Conservation (phyloP, 805 yeast species). For the Kluyveromyces starmeri region DNA sequence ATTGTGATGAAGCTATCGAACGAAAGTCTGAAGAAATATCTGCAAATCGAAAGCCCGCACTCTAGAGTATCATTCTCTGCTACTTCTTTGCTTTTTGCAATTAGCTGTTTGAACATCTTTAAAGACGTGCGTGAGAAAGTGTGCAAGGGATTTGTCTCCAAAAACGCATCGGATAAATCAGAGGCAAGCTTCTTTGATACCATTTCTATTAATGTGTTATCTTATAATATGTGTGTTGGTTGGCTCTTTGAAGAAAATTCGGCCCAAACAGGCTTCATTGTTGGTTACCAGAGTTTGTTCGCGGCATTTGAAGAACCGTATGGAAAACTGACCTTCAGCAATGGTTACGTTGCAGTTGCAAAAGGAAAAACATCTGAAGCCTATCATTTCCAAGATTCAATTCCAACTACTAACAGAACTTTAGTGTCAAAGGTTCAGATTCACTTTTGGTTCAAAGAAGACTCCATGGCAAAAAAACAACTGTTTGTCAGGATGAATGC, state of each 20-base stretch:
- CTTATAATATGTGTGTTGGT: slow-evolving; percentile 64
- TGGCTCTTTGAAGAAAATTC: slow-evolving; percentile 55
- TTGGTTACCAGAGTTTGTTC: slow-evolving; percentile 69
- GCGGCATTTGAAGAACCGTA: slow-evolving; percentile 50
- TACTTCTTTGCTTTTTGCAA: slow-evolving; percentile 33
- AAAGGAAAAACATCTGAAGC: slow-evolving; percentile 45
- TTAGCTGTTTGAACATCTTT: slow-evolving; percentile 30
- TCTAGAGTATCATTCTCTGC: slow-evolving; percentile 54
- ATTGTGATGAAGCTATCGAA: slow-evolving; percentile 33
- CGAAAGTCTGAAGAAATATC: slow-evolving; percentile 30
- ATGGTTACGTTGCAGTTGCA: slow-evolving; percentile 66
- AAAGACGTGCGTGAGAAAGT: not conserved
- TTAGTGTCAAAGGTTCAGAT: slow-evolving; percentile 63
- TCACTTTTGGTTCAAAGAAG: slow-evolving; percentile 21
- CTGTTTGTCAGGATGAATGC: slow-evolving; percentile 51
- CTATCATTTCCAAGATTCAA: slow-evolving; percentile 41
- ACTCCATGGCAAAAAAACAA: slow-evolving; percentile 28
- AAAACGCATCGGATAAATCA: not conserved
- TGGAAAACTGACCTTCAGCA: slow-evolving; percentile 61
- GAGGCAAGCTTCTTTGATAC: slow-evolving; percentile 18
- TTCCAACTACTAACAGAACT: slow-evolving; percentile 47
- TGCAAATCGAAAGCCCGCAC: slow-evolving; percentile 51
- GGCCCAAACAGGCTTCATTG: slow-evolving; percentile 57
- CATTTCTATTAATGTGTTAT: slow-evolving; percentile 47
- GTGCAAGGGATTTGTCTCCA: too few species aligned